These are phyloP conservation scores for Clarireedia homoeocarpa DNA, from an alignment of 2,329 filamentous ascomycete species.

Conservation along the genomic window DNA sequence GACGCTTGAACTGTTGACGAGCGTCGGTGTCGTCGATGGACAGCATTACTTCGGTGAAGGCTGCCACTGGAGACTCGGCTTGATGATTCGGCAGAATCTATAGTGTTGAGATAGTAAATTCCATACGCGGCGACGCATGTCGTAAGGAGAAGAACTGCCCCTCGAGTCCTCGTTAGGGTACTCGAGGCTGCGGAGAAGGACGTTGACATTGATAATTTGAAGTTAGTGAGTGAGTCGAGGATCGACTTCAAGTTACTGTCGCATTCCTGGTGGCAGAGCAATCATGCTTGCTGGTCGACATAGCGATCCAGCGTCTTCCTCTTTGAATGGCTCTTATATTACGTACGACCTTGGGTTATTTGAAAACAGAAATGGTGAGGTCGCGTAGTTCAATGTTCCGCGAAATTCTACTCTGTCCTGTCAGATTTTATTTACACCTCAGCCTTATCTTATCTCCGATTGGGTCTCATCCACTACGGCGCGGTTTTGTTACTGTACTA, in stretches of 20 bases:
- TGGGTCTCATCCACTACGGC: not conserved
- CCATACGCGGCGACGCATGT: conserved; percentile 48
- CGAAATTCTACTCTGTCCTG: not conserved
- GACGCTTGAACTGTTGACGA: not conserved
- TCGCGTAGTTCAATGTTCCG: not conserved
- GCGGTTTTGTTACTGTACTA: not conserved
- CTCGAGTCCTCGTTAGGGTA: conserved; percentile 43
- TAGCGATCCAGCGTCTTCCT: not conserved
- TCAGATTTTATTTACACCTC: not conserved
- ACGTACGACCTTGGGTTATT: not conserved
- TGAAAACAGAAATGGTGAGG: not conserved
- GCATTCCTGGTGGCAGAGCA: not conserved
- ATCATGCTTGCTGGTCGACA: conserved; percentile 1
- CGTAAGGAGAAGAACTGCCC: conserved; percentile 49
- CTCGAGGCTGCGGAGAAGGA: conserved; percentile 44
- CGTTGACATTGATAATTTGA: conserved; percentile 24
- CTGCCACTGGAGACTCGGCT: not conserved
- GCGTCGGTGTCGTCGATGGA: conserved; percentile 42
- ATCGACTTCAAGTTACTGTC: not conserved
- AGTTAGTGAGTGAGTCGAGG: not conserved
- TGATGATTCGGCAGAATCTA: not conserved
- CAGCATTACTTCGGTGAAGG: conserved; percentile 59
- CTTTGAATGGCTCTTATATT: not conserved
- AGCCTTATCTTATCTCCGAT: not conserved
- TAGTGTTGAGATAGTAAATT: conserved; percentile 50